Base-by-base conservation (phyloP, 805 yeast genomes). In the Kazachstania martiniae region DNA sequence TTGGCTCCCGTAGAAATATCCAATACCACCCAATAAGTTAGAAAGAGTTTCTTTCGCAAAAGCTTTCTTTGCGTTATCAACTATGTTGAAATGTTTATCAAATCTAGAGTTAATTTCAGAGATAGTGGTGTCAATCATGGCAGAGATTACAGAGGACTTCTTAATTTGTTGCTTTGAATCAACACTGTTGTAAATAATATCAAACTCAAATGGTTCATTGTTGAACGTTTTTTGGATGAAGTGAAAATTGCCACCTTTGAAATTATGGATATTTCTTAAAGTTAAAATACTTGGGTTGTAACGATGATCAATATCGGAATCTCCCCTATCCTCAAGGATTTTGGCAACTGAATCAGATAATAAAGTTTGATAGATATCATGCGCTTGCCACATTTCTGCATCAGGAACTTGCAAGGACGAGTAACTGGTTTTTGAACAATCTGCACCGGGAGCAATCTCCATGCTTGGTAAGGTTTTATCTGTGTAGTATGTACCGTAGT, bases 1-100 rank as follows among this genome's bases (percentile, higher is more conserved):
- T 31, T 79, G 82, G 32, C 76, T 80, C 21, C 98, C 97, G 47
- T 82, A 66, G 47, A 81, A 81, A 56, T 85, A 86, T 2, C 94
- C 83, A 32, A 91, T 68, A 10, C 97, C 97, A 14, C 96, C 98
- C 35, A 83, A 52, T 27, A 91, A 63, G 35, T 87, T 89, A 0
- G 96, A 80, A 8, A 89, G 49, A 25, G 85, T 63, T 44, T 83
- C 87, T 44, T 81, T 66, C 1, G 86, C 94, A 59, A 91, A 87
- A 7, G 44, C 42, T 18, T 53, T 47, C 44, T 76, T 65, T 27
- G 47, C 51, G 29, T 66, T 57, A 0, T 67, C 56, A 15, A 40
- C 34, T 7, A 49, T 37, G 22, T 56, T 42, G 43, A 84, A 86
- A 42, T 71, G 74, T 2, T 45, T 39, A 39, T 77, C 72, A 43